Evolutionary conservation across 495 filamentous ascomycete species (phyloP).

Genomic region (Mytilinidion resinicola): DNA sequence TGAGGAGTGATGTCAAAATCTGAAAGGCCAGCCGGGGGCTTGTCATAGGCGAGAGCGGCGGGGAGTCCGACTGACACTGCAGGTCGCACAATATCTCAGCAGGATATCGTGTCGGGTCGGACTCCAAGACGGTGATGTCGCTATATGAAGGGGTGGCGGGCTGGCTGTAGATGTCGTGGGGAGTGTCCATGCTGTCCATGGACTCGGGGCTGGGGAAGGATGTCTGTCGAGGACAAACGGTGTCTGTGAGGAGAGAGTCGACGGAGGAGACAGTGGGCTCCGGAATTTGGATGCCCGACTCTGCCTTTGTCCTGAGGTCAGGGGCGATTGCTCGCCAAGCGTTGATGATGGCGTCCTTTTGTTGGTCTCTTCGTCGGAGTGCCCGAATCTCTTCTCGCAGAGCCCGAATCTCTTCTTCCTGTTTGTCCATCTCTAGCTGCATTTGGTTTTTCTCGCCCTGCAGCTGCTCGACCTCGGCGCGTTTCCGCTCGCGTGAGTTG

Average conservation of each 20-base stretch:
- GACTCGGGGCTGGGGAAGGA: slow-evolving; percentile 28
- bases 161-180: slow-evolving; percentile 38
- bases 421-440: slow-evolving; percentile 55
- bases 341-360: slow-evolving; percentile 55
- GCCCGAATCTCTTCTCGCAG: slow-evolving; percentile 31
- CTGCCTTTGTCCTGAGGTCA: slow-evolving; percentile 1
- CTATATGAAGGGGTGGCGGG: slow-evolving; percentile 21
- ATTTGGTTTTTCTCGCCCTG: slow-evolving; percentile 67
- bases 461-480: slow-evolving; percentile 84
- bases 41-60: slow-evolving; percentile 1
- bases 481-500: slow-evolving; percentile 91
- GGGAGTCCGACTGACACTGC: slow-evolving; percentile 80
- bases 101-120: slow-evolving; percentile 99
- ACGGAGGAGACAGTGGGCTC: neutral
- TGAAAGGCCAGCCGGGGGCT: neutral
- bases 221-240: slow-evolving; percentile 25
- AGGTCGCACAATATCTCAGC: slow-evolving; percentile 99
- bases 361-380: slow-evolving; percentile 31
- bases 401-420: slow-evolving; percentile 54
- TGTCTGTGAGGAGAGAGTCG: slow-evolving; percentile 14
- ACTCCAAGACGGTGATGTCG: slow-evolving; percentile 51
- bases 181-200: slow-evolving; percentile 36
- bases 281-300: slow-evolving; percentile 16
- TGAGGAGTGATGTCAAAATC: slow-evolving; percentile 17
- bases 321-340: slow-evolving; percentile 39